Evolutionary conservation across 495 filamentous ascomycete species (phyloP), one percentile per base, ranked within the genome.

Genomic region (Hypoxylon fuscum): DNA sequence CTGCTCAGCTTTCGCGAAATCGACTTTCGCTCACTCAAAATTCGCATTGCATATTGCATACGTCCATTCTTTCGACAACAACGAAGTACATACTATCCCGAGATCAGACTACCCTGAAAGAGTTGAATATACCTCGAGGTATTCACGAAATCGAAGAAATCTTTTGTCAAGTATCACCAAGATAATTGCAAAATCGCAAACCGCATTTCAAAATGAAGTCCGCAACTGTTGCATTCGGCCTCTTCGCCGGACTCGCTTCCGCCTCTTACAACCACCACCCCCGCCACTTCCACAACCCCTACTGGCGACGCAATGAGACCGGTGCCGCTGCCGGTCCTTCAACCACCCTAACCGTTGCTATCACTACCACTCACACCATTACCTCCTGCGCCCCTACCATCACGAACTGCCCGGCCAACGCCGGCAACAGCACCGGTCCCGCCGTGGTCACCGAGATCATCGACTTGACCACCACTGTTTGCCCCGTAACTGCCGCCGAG

Each of bases 331-430:
- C 50, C 38, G 51, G 55, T 35, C 47, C 64, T 22, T 64, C 68
- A 20, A 81, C 78, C 23, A 82, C 79, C 27, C 51, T 82, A 49
- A 82, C 78, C 48, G 74, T 81, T 25, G 81, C 81, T 62, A 75
- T 81, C 37, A 90, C 87, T 11, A 77, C 78, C 54, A 75, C 83
- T 62, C 72, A 83, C 51, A 88, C 87, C 14, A 79, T 89, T 66
- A 87, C 81, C 29, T 83, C 82, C 45, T 89, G 86, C 65, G 83
- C 83, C 23, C 68, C 87, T 7, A 85, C 80, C 11, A 79, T 89
- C 41, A 88, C 83, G 29, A 78, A 86, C 75, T 90, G 88, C 80
- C 87, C 87, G 4, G 82, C 82, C 23, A 72, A 67, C 54, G 70
- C 73, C 43, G 68, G 55, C 45, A 70, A 72, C 58, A 69, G 76